Base-by-base conservation (phyloP, 306 rosid species). In the Datisca glomerata region DNA sequence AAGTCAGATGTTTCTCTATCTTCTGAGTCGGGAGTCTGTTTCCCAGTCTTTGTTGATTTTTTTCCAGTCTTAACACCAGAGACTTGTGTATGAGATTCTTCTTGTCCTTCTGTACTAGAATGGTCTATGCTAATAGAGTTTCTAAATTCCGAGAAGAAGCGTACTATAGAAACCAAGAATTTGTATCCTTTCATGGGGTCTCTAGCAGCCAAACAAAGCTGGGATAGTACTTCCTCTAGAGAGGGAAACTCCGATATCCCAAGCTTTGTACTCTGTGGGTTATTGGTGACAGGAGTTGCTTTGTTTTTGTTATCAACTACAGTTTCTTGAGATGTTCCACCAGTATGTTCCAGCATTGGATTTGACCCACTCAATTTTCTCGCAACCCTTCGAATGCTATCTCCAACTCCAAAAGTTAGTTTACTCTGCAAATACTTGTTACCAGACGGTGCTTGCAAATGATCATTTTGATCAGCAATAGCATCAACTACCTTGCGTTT, bases 131-230 rank as follows among this genome's bases (percentile, higher is more conserved):
- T 64, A 55, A 35, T 41, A 37, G 53, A 61, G 21, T 61, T 67
- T 61, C 69, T 71, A 54, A 66, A 69, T 53, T 67, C 71, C 1
- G 60, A 29, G 47, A 85, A 67, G 49, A 75, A 74, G 13, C 24
- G 10, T n/a, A 47, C 40, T 57, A 62, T 42, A 46, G 47, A 50
- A 45, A 13, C 19, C 21, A 45, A 36, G 41, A 32, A 28, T 52
- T 25, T 48, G 60, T 49, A 35, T 37, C 38, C 70, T 28, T 60
- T 56, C 34, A 1, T 25, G 43, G 89, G 82, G 64, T 72, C 51
- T 8, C 8, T 49, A 25, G 80, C 78, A 46, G 82, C 65, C 55
- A 53, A 54, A 61, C 54, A 59, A 47, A 76, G 70, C 38, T 64
- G 73, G 18, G 60, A 64, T 46, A 41, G 20, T 68, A 77, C 63